Evolutionary conservation across 768 basidiomycete species (phyloP), one percentile per base, ranked within the genome.

Genomic region (Podaxis carcinomalis): DNA sequence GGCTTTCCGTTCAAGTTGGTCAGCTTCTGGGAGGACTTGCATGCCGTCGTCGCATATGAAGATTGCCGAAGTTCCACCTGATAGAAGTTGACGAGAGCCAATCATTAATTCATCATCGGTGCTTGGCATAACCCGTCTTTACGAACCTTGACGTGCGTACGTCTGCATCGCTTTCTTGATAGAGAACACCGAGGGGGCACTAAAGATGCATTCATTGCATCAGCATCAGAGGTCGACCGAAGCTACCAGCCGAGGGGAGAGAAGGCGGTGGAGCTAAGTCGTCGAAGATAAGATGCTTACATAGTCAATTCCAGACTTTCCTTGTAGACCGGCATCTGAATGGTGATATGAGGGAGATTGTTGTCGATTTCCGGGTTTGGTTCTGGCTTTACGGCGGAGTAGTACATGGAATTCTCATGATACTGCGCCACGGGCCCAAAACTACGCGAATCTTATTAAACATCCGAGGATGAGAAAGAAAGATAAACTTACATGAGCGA

Each of bases 271-370:
- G 55, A 32, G 16, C 6, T 16, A 19, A 46, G 55, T 37, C 39
- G 51, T 16, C 10, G 36, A 44, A 42, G 35, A 47, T 21, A 6
- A 62, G 39, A 51, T 32, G 10, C 86, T 67, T 63, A 90, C 88
- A 92, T 92, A 0, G 87, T 88, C 66, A 86, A 74, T 39, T 85
- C 82, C 36, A 92, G 72, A 63, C 83, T 87, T 68, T 92, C 90
- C 69, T 94, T 95, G 77, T 94, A 95, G 27, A 94, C 92, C 0
- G 93, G 92, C 74, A 93, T 80, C 69, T 93, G 85, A 59, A 95
- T 85, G 2, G 89, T 88, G 55, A 92, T 82, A 68, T 91, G 90
- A 2, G 90, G 91, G 5, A 92, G 79, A 68, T 82, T 83, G 16
- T 80, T 76, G 70, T 89, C 88, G 51, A 90, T 79, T 46, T 83